Base-by-base conservation (phyloP, 1,284 basidiomycete species). In the Moesziomyces antarcticus region DNA sequence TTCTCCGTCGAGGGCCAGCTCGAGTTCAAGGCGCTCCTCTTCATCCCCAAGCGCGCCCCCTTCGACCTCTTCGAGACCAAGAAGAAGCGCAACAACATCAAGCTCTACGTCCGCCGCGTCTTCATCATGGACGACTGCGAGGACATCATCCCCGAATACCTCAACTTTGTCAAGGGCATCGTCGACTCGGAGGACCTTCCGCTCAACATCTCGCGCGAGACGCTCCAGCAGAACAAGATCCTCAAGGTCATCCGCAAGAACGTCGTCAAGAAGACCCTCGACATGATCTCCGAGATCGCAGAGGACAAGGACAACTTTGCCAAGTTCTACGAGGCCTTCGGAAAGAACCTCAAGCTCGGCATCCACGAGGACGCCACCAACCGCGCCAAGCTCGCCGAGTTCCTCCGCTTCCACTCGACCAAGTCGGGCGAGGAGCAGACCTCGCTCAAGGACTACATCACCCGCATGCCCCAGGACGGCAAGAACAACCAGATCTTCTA, bases 31-130 rank as follows among this genome's bases (percentile, higher is more conserved):
- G 95, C 96, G 35, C 95, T 99, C 85, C 91, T 99, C 82, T 99
- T 79, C 50, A 46, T 83, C 70, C 96, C 96, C 81, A 98, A 97
- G 88, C 92, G 94, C 47, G 69, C 49, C 44, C 58, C 96, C 59
- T 99, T 99, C 86, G 97, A 99, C 85, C 91, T 99, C 86, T 99
- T 99, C 87, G 97, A 99, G 89, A 93, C 92, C 79, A 99, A 99
- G 92, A 99, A 99, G 93, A 99, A 99, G 91, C 93, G 96, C 85
- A 98, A 98, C 90, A 99, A 98, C 92, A 98, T 99, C 90, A 99
- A 99, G 89, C 94, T 99, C 86, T 99, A 99, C 86, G 97, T 99
- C 81, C 94, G 97, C 88, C 94, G 97, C 67, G 96, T 99, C 82
- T 99, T 99, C 89, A 99, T 99, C 89, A 97, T 97, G 93, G 96